Evolutionary conservation across 345 rosid genomes (phyloP), one percentile per base, ranked within the genome.

Genomic region (Alliaria petiolata): DNA sequence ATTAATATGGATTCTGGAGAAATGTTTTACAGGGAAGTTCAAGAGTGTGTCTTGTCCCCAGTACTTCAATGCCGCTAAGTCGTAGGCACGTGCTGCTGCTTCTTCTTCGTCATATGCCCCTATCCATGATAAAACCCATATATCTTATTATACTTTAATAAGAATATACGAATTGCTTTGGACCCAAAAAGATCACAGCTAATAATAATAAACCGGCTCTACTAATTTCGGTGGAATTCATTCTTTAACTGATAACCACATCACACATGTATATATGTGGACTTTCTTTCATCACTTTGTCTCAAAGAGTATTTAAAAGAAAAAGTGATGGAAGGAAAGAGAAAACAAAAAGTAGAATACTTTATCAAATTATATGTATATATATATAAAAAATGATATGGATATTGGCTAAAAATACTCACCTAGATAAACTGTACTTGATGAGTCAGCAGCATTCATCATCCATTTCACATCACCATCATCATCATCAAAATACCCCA

Each of bases 41-140:
- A 95, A 95, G 66, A 85, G 85, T 31, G 97, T 88, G 12, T 89
- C 90, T 9, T 47, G 89, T 54, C 97, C 97, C 97, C 99, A 95
- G 30, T 88, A 95, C 73, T 89, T 95, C 69, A 95, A 76, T 76
- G 99, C 99, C 6, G 99, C 97, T 78, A 95, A 81, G 83, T 95
- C 99, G 76, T 91, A 89, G 10, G 97, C 93, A 81, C 82, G 99
- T 72, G 97, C 99, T 0, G 95, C 99, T 8, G 95, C 89, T 77
- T 77, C 91, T 82, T 95, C 97, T 53, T 91, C 85, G 45, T 95
- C 92, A 64, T 95, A 91, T 33, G 97, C 97, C 14, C 99, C 99
- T 91, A 71, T 77, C 73, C 80, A 63, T n/a, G n/a, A n/a, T 47
- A 55, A 58, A 66, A 40, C 66, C 67, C 53, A 49, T 20, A 54